Evolutionary conservation across 805 yeast genomes (phyloP), one percentile per base, ranked within the genome.

Genomic region (Yarrowia porcina): DNA sequence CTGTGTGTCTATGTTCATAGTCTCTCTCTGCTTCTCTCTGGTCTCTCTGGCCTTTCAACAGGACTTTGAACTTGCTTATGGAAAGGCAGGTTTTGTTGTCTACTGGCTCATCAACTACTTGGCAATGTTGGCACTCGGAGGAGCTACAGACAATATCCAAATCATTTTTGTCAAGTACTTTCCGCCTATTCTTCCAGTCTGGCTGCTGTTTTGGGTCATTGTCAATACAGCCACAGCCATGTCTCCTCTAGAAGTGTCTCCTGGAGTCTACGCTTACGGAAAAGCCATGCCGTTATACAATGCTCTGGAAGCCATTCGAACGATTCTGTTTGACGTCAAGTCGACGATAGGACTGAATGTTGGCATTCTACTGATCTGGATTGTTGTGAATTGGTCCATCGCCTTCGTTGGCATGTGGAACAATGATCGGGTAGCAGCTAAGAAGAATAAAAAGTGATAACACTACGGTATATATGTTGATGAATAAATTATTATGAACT

Each of bases 41-140:
- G 83, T 89, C 5, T 80, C 89, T 38, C 81, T 87, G 17, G 89
- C 89, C 1, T 85, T 84, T 77, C 90, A 87, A 69, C 79, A 87
- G 30, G 81, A 83, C 67, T 81, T 86, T 70, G 79, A 82, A 13
- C 69, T 61, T 2, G 74, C 89, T 0, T 88, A 83, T 75, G 91
- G 90, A 1, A 77, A 73, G 30, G 82, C 84, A 9, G 96, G 96
- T 0, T 88, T 88, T 72, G 79, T 89, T 39, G 85, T 88, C 1
- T 82, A 81, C 66, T 89, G 96, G 96, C 80, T 86, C 82, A 67
- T 84, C 33, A 79, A 85, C 7, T 89, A 76, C 71, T 67, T 89
- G 56, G 81, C 89, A 7, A 85, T 89, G 89, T 75, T 84, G 66
- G 89, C 92, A 0, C 87, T 88, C 35, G 96, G 96, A 64, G 83